phyloP scores from a whole-genome alignment of 73 alveolate genomes.

The Uronychia binucleata region DNA sequence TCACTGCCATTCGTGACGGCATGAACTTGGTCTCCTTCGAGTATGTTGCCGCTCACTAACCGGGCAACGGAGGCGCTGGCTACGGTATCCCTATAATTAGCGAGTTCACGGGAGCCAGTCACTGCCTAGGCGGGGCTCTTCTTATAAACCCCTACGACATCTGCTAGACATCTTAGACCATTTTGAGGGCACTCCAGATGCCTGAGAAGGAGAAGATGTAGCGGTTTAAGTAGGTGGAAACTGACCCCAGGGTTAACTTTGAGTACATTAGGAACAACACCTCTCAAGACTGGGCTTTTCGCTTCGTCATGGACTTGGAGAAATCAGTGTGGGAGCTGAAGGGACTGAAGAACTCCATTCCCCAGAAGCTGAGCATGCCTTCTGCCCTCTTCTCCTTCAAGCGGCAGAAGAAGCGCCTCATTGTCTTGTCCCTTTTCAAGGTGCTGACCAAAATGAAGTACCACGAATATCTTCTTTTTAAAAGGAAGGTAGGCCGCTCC shows the following conservation, averaged over 20 bases:
- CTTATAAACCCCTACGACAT: not conserved
- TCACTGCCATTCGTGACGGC: constrained; percentile 38
- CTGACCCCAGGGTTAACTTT: not conserved
- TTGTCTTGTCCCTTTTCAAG: not conserved
- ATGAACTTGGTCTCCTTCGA: constrained; percentile 39
- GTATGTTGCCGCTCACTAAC: constrained; percentile 36
- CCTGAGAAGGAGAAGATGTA: not conserved
- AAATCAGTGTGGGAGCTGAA: not conserved
- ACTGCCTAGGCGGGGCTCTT: constrained; percentile 16
- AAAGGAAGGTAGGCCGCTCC: not conserved
- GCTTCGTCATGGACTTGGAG: not conserved
- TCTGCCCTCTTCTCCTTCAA: not conserved
- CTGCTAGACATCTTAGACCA: not conserved
- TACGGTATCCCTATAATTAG: constrained; percentile 12
- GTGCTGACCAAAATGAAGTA: not conserved
- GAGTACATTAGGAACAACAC: not conserved
- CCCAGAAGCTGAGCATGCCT: not conserved
- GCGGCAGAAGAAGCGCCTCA: not conserved
- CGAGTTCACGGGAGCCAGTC: constrained; percentile 53
- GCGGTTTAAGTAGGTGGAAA: not conserved
- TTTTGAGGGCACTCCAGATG: not conserved
- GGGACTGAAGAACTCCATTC: not conserved
- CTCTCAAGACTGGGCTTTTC: not conserved
- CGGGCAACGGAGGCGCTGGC: not conserved
- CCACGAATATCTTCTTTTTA: not conserved